These are phyloP conservation scores for Acarospora socialis DNA, from an alignment of 2,329 filamentous ascomycete species.

Conservation along the genomic window DNA sequence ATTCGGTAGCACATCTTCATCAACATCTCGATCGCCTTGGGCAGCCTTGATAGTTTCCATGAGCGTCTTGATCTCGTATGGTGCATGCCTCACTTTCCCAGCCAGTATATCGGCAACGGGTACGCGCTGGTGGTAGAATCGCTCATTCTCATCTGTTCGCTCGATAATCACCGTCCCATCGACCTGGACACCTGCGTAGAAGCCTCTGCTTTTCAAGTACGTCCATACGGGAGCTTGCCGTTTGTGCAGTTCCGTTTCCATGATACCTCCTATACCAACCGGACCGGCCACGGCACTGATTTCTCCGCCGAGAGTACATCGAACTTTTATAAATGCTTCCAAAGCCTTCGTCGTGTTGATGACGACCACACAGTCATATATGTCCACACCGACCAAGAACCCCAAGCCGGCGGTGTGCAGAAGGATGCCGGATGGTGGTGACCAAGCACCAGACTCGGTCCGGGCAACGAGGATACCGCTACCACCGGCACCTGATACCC, in stretches of 20 bases:
- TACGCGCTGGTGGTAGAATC: slow-evolving; percentile 61
- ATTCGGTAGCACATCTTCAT: slow-evolving; percentile 21
- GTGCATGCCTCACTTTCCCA: slow-evolving; percentile 44
- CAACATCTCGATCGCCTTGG: slow-evolving; percentile 11
- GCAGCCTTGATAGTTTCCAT: slow-evolving; percentile 61
- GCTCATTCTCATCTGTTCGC: slow-evolving; percentile 73
- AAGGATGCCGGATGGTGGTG: slow-evolving; percentile 78
- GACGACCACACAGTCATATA: slow-evolving; percentile 89
- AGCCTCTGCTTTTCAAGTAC: slow-evolving; percentile 78
- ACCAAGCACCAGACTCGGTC: slow-evolving; percentile 78
- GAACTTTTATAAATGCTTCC: slow-evolving; percentile 66
- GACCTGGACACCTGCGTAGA: slow-evolving; percentile 75
- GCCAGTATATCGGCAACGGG: slow-evolving; percentile 48
- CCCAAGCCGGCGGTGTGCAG: slow-evolving; percentile 79
- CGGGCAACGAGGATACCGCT: slow-evolving; percentile 76
- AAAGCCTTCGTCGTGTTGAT: slow-evolving; percentile 78
- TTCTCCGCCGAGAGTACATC: slow-evolving; percentile 69
- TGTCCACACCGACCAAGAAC: slow-evolving; percentile 82
- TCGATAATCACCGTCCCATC: slow-evolving; percentile 81
- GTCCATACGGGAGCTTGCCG: slow-evolving; percentile 60
- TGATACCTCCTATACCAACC: slow-evolving; percentile 56
- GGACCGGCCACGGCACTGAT: slow-evolving; percentile 65
- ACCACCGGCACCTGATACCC: slow-evolving; percentile 81
- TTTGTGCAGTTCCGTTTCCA: slow-evolving; percentile 57
- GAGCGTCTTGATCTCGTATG: slow-evolving; percentile 43